Evolutionary conservation across 1,139 yeast genomes (phyloP).

Genomic region (Nakaseomyces uthaithaninus): DNA sequence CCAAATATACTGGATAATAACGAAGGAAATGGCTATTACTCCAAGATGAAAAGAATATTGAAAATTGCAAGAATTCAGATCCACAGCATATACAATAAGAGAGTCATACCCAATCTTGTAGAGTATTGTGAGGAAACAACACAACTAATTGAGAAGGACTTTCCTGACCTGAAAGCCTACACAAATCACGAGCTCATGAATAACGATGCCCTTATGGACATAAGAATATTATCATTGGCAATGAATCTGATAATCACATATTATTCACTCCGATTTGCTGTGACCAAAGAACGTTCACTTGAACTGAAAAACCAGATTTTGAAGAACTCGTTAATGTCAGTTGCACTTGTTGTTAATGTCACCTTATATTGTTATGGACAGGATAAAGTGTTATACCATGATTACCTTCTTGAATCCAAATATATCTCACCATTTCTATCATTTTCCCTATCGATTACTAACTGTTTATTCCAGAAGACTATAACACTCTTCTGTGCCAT

Average conservation of each 20-base stretch:
- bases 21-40: background rate
- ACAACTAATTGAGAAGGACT: slow-evolving; percentile 19
- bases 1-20: slow-evolving; percentile 6
- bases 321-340: slow-evolving; percentile 6
- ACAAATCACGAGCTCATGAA: slow-evolving; percentile 14
- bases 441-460: slow-evolving; percentile 6
- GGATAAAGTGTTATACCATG: slow-evolving; percentile 8
- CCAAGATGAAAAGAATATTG: slow-evolving; percentile 15
- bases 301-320: slow-evolving; percentile 6
- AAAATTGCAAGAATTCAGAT: slow-evolving; percentile 20
- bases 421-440: slow-evolving; percentile 8
- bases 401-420: background rate
- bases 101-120: slow-evolving; percentile 15
- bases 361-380: slow-evolving; percentile 9
- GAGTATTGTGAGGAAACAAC: slow-evolving; percentile 12
- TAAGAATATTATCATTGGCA: slow-evolving; percentile 10
- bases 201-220: slow-evolving; percentile 12
- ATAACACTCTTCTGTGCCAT: slow-evolving; percentile 15
- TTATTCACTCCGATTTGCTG: slow-evolving; percentile 4
- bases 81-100: slow-evolving; percentile 11
- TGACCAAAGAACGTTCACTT: background rate
- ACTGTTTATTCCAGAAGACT: slow-evolving; percentile 11
- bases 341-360: slow-evolving; percentile 9
- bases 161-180: slow-evolving; percentile 17
- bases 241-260: slow-evolving; percentile 4